Evolutionary conservation across 2,329 filamentous ascomycete species (phyloP), one percentile per base, ranked within the genome.

Genomic region (Bipolaris victoriae): DNA sequence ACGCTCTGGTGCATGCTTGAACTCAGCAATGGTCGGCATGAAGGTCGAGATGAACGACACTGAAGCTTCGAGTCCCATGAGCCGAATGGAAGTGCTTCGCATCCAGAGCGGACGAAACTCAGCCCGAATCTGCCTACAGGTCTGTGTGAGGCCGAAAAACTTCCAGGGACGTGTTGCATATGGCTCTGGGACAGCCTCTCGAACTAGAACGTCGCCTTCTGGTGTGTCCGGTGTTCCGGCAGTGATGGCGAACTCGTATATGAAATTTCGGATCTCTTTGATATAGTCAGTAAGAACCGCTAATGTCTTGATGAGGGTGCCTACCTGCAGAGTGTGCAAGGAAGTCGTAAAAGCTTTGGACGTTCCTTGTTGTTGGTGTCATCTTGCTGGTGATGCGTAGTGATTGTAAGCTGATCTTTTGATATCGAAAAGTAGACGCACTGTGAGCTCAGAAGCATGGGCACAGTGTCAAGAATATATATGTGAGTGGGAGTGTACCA

Each of bases 21-120:
- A n/a, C 7, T 39, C 16, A 10, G 37, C 37, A 18, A 7, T 10
- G n/a, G n/a, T 20, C 2, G 37, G 16, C 16, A 39, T 39, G 37
- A 39, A 39, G 37, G 18, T 18, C 0, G n/a, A 16, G 37, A 39
- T 18, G 16, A 20, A 39, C 2, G 9, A 18, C 37, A 18, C n/a
- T 3, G n/a, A 39, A 39, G 5, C 2, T 3, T 18, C 15, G 7
- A 39, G 9, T 20, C n/a, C 9, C 18, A 9, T 18, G 18, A 39
- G 20, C 7, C 37, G 37, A 18, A 20, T 18, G 18, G 37, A 9
- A 39, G 16, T 39, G n/a, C 10, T 39, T 18, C n/a, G 37, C 37
- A 52, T 11, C 56, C 47, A 58, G 0, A 58, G 26, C 4, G 56
- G 56, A 22, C 51, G 47, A 39, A 26, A 55, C 29, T 58, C 56